Evolutionary conservation across 2,329 filamentous ascomycete genomes (phyloP), one percentile per base, ranked within the genome.

Genomic region (Pseudocercospora fuligena): DNA sequence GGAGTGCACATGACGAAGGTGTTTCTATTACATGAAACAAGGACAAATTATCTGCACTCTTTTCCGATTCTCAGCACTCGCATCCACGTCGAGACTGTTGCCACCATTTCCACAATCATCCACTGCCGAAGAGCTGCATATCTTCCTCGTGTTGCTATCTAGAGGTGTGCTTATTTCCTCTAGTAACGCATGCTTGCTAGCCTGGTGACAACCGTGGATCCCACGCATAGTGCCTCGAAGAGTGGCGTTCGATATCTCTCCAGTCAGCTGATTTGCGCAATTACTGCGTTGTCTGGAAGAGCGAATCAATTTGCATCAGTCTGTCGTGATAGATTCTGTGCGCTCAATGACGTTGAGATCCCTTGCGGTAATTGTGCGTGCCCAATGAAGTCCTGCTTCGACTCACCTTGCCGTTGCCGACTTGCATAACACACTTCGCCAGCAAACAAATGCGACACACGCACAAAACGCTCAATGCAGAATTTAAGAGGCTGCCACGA

Each of bases 291-390:
- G 43, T 47, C 31, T 33, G 43, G 43, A 16, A 47, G 43, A 47
- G 21, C 43, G 46, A 49, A 49, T 49, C n/a, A 49, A 1, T 21
- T 49, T n/a, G 21, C 16, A 8, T 19, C 46, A 23, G 25, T 14
- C 47, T 51, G 19, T 51, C 47, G 47, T 27, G 47, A 14, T 12
- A 51, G 19, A 23, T 14, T 51, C 21, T 23, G 47, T 51, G 25
- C 47, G 47, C 5, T 27, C 21, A 43, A 43, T 43, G 40, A 43
- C 40, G 40, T 43, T 43, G 47, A 23, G 31, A 43, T 25, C 40
- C 25, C 58, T 82, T 83, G 31, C 80, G 80, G 73, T 82, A 75
- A 14, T 63, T 63, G 61, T 63, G 61, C 61, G 16, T 53, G 57
- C 29, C 61, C 47, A 63, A 63, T 63, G 11, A 58, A 31, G 19